Evolutionary conservation across 1,284 basidiomycete genomes (phyloP), one percentile per base, ranked within the genome.

Genomic region (Irpex sp.): DNA sequence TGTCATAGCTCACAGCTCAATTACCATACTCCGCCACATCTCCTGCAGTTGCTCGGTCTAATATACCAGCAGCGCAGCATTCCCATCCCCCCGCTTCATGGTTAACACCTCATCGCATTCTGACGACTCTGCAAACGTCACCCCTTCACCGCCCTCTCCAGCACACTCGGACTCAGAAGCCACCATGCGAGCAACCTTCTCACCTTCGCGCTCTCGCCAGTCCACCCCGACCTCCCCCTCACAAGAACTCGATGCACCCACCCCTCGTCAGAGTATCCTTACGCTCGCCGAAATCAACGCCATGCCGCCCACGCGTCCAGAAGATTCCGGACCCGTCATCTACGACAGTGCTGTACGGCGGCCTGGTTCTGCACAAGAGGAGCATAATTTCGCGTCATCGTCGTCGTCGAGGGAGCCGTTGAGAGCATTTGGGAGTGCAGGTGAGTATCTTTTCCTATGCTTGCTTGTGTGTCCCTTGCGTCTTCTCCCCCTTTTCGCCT

Each of bases 151-250:
- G 19, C 8, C 54, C 34, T 19, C 34, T 31, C 11, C 19, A 17
- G 40, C 38, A 54, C 5, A 11, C 55, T 17, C 51, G 38, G 2
- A 8, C 55, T 13, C 38, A 57, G 40, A 9, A 44, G 40, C 40
- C 21, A 52, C 21, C 17, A 62, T 62, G 61, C 56, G 61, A 13
- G 61, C 61, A 31, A 58, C 56, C 15, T 62, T 62, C 49, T 31
- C 31, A 7, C 21, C 54, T 8, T 13, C 54, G 11, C 54, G 7
- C 26, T 58, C 61, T 19, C 61, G 40, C 47, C 48, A 19, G 15
- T 51, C 61, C 5, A 62, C 61, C 15, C 56, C 61, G 36, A 31
- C 11, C 11, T 38, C 38, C 7, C 56, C 55, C 40, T 26, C 21
- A 13, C 21, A 31, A 26, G 59, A 55, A n/a, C 47, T 60, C 47